Evolutionary conservation across 805 yeast genomes (phyloP).

Genomic region (Tetrapisispora nanseiensis): DNA sequence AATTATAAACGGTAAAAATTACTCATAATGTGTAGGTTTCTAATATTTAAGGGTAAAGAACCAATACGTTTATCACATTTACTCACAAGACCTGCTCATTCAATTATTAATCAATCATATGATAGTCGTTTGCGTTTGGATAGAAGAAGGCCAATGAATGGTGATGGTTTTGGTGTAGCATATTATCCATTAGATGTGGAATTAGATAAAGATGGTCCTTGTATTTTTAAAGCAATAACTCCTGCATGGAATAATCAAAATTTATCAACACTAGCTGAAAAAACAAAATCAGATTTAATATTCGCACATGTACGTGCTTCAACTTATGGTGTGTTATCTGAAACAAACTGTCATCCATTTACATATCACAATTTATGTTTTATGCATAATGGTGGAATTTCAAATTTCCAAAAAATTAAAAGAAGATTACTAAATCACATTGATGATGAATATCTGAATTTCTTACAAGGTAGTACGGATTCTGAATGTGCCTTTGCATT

Average conservation of each 20-base stretch:
- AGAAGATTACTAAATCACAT: slow-evolving; percentile 61
- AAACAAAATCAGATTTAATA: slow-evolving; percentile 73
- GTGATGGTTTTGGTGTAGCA: slow-evolving; percentile 98
- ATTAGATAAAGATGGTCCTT: slow-evolving; percentile 59
- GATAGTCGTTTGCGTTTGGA: slow-evolving; percentile 84
- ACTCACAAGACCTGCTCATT: slow-evolving; percentile 90
- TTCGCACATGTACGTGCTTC: slow-evolving; percentile 97
- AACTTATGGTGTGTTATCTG: slow-evolving; percentile 87
- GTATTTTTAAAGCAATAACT: slow-evolving; percentile 88
- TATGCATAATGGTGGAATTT: slow-evolving; percentile 94
- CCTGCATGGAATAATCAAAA: slow-evolving; percentile 98
- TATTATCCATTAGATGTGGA: slow-evolving; percentile 63
- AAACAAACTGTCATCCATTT: slow-evolving; percentile 96
- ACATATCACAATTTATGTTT: slow-evolving; percentile 79
- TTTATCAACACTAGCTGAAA: slow-evolving; percentile 72
- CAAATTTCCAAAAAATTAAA: slow-evolving; percentile 65
- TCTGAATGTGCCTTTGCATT: slow-evolving; percentile 92
- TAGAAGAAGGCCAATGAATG: slow-evolving; percentile 84
- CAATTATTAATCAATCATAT: slow-evolving; percentile 91
- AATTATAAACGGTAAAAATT: no score
- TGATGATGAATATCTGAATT: slow-evolving; percentile 68
- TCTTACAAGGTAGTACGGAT: slow-evolving; percentile 89
- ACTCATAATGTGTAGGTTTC: slow-evolving; percentile 74
- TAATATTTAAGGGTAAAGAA: slow-evolving; percentile 86
- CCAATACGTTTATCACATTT: slow-evolving; percentile 79